A percentile compares a stretch with the other conserved stretches of the same genome.
phyloP scores from a whole-genome alignment of 495 filamentous ascomycete species.

The Talaromyces stipitatus region DNA sequence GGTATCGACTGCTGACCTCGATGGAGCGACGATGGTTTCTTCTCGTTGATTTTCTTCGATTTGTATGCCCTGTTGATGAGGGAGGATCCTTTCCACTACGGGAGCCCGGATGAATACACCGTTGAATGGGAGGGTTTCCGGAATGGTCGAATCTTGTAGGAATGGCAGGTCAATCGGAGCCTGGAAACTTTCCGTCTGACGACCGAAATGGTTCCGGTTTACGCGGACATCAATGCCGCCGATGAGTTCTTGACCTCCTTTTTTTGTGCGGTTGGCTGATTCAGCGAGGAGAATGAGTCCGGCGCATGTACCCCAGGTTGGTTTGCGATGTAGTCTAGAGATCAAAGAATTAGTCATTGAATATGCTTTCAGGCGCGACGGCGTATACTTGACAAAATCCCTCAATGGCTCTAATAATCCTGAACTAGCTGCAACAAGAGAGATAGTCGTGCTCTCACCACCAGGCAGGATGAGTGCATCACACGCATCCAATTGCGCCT shows the following conservation, averaged over 20 bases:
- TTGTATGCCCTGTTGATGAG: conserved; percentile 44
- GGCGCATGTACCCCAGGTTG: conserved; percentile 94
- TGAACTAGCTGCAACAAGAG: conserved; percentile 74
- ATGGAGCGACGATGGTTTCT: conserved; percentile 63
- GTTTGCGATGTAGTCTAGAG: conserved; percentile 50
- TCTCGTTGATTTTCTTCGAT: conserved; percentile 39
- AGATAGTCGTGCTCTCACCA: conserved; percentile 91
- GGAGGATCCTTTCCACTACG: conserved; percentile 78
- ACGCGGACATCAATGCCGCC: conserved; percentile 88
- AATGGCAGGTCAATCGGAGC: conserved; percentile 69
- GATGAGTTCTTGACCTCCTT: conserved; percentile 87
- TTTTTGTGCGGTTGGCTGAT: conserved; percentile 79
- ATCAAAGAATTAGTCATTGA: not conserved
- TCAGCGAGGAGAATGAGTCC: conserved; percentile 89
- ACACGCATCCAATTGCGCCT: conserved; percentile 60
- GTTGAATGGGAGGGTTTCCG: conserved; percentile 46
- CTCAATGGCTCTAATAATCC: conserved; percentile 77
- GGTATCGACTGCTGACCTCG: conserved; percentile 38
- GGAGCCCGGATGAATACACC: conserved; percentile 93
- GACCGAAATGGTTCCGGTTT: conserved; percentile 91
- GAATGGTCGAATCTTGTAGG: conserved; percentile 34
- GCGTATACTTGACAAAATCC: conserved; percentile 84
- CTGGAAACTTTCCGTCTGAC: conserved; percentile 90
- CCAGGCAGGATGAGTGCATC: conserved; percentile 86
- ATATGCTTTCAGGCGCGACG: not conserved